Percentiles rank a stretch among this genome's conserved stretches.
phyloP scores from a whole-genome alignment of 2,329 filamentous ascomycete species.

The Beauveria sp. region DNA sequence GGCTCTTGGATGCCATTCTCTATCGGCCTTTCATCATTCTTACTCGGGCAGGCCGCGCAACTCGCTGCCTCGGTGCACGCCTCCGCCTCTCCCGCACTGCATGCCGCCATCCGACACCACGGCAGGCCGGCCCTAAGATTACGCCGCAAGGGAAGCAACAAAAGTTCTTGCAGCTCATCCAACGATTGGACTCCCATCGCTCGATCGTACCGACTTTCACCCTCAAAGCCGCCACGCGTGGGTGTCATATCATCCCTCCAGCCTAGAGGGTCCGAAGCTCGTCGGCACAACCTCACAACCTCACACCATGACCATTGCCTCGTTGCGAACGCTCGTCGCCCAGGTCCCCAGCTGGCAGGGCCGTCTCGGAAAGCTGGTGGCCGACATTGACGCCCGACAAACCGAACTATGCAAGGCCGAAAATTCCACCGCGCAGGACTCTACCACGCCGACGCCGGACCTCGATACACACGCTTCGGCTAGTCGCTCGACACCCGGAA shows the following conservation, averaged over 20 bases:
- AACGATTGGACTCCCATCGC: neutral
- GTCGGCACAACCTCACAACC: neutral
- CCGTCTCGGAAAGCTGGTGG: conserved; percentile 51
- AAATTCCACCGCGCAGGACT: conserved; percentile 15
- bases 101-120: neutral
- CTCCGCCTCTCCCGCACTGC: neutral
- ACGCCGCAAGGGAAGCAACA: neutral
- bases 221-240: neutral
- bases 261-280: neutral
- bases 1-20: neutral
- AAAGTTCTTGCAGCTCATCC: neutral
- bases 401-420: conserved; percentile 46
- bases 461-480: neutral
- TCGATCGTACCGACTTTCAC: neutral
- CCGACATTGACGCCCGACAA: conserved; percentile 55
- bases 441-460: conserved; percentile 1
- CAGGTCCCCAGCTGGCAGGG: conserved; percentile 54
- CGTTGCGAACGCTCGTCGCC: conserved; percentile 44
- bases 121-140: neutral
- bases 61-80: neutral
- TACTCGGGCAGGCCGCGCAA: neutral
- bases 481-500: neutral
- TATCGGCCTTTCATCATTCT: neutral
- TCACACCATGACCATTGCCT: conserved; percentile 41
- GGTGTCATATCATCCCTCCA: neutral